phyloP scores from a whole-genome alignment of 345 rosid genomes.

The Citrus inodora region DNA sequence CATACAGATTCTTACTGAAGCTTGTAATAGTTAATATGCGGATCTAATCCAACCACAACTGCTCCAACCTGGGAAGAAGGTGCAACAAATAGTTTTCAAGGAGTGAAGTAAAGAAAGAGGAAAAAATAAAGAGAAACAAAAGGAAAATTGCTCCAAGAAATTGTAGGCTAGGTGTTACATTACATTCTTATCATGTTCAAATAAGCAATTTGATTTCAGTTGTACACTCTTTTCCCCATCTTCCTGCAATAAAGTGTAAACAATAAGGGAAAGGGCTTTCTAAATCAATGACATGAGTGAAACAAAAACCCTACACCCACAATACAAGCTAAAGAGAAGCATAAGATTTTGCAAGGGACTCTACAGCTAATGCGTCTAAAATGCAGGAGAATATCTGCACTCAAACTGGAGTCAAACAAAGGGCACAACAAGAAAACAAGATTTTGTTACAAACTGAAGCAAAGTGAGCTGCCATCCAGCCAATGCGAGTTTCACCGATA shows the following conservation, averaged over 20 bases:
- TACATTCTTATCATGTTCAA: constrained; percentile 83
- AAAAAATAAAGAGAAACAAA: background rate
- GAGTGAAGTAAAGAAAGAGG: background rate
- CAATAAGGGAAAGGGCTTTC: background rate
- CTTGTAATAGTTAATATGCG: constrained; percentile 79
- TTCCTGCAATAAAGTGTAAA: constrained; percentile 52
- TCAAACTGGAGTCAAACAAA: background rate
- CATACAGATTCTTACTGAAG: constrained; percentile 64
- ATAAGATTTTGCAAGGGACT: background rate
- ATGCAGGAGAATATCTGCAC: background rate
- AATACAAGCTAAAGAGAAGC: background rate
- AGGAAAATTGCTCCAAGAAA: background rate
- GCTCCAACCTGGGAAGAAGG: constrained; percentile 79
- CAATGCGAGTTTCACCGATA: too few relatives aligned
- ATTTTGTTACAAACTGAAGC: background rate
- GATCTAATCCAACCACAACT: constrained; percentile 87
- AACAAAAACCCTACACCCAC: background rate
- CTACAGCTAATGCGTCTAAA: background rate
- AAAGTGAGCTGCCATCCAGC: too few relatives aligned
- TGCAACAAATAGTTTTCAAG: constrained; percentile 20
- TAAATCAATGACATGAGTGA: background rate
- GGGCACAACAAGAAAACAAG: background rate
- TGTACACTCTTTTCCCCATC: constrained; percentile 64
- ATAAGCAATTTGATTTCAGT: constrained; percentile 52
- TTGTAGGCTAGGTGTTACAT: constrained; percentile 23